A percentile compares a stretch with the other conserved stretches of the same genome.
phyloP scores from a whole-genome alignment of 164 flowering plant species.

The Macadamia integrifolia region DNA sequence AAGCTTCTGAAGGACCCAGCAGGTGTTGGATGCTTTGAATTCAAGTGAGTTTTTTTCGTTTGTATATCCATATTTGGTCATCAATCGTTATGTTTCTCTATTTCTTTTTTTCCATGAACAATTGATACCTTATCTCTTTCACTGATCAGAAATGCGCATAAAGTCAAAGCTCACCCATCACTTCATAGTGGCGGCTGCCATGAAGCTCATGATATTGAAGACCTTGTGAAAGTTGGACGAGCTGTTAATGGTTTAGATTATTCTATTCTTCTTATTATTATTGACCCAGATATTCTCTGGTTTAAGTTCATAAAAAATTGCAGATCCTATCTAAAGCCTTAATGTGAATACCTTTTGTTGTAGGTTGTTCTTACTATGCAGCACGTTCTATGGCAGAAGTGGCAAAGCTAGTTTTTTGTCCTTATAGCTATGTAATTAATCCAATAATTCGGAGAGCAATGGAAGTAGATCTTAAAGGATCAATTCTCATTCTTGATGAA shows the following conservation, averaged over 20 bases:
- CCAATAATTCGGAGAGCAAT: constrained; percentile 76
- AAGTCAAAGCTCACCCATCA: constrained; percentile 69
- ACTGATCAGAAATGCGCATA: constrained; percentile 53
- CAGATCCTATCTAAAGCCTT: neutral
- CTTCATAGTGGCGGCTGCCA: constrained; percentile 82
- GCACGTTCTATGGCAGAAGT: constrained; percentile 77
- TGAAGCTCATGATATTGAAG: constrained; percentile 95
- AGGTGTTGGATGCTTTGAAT: constrained; percentile 52
- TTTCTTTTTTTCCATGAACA: constrained; percentile 2
- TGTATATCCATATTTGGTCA: neutral
- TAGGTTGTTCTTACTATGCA: constrained; percentile 97
- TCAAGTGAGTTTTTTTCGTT: constrained; percentile 49
- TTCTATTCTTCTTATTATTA: too few species aligned
- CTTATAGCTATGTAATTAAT: constrained; percentile 79
- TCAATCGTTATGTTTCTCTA: neutral
- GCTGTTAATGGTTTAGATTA: constrained; percentile 51
- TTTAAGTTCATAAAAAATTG: constrained; percentile 14
- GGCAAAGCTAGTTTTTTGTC: constrained; percentile 87
- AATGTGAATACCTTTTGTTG: constrained; percentile 6
- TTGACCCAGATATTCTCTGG: neutral
- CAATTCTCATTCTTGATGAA: constrained; percentile 88
- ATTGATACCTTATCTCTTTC: constrained; percentile 1
- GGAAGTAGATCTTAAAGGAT: constrained; percentile 76
- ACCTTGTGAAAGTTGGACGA: constrained; percentile 86
- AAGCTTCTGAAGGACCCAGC: constrained; percentile 50